A percentile compares a stretch with the other conserved stretches of the same genome.
Evolutionary conservation across 306 rosid genomes (phyloP).

Genomic region (Biancaea sappan): DNA sequence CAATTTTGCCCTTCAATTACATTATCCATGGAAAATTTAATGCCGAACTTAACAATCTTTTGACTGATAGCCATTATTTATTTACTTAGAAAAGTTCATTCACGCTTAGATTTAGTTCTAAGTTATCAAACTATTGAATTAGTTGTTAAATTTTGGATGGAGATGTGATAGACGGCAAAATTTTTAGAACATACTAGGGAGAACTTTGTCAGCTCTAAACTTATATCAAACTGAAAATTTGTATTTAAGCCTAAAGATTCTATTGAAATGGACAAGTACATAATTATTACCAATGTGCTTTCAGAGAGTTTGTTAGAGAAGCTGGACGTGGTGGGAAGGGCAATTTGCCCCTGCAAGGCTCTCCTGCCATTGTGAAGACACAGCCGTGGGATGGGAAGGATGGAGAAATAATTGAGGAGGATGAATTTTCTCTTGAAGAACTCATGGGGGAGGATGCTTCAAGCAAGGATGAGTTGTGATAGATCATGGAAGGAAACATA

Average conservation of each 20-base stretch:
- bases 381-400: conserved; percentile 98
- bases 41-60: background rate
- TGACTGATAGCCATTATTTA: no score
- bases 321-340: conserved; percentile 96
- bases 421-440: conserved; percentile 95
- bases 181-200: no score
- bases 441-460: conserved; percentile 83
- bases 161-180: no score
- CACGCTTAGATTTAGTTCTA: no score
- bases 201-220: no score
- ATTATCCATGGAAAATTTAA: no score
- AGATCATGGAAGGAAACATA: background rate
- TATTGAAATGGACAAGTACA: conserved; percentile 8
- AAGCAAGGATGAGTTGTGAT: conserved; percentile 70
- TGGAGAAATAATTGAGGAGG: conserved; percentile 88
- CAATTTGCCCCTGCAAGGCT: conserved; percentile 68
- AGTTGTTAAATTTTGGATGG: no score
- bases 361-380: conserved; percentile 66
- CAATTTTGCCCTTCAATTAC: background rate
- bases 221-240: no score
- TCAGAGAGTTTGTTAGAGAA: conserved; percentile 85
- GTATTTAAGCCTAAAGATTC: background rate
- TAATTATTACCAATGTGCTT: conserved; percentile 20
- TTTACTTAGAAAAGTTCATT: no score
- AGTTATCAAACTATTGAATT: no score